Base-by-base conservation (phyloP, 192 early-diverging fungal species). In the Podila clonocystis region DNA sequence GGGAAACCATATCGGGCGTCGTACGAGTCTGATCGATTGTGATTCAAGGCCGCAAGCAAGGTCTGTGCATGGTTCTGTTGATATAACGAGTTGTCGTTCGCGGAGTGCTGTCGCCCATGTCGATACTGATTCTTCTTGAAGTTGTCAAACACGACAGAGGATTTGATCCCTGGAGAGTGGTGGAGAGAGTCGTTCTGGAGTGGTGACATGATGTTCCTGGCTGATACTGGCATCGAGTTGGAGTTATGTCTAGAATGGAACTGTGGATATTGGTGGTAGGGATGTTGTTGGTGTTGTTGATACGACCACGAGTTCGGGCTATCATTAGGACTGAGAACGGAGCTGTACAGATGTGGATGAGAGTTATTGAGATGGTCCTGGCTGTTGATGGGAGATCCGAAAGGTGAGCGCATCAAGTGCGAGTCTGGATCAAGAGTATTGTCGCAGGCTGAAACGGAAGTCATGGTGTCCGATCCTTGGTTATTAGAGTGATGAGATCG, bases 221-320 rank as follows among this genome's bases (percentile, higher is more conserved):
- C 34, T n/a, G 62, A 2, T 17, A 34, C 20, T 15, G 30, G 20
- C 2, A 63, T 15, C 3, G 62, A 33, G 33, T 24, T 30, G 33
- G 63, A 65, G 29, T 31, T 50, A 28, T 65, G 28, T 31, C 63
- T 65, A 29, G 63, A 65, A 50, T 65, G 63, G 45, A 30, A 65
- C 2, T 65, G 48, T 22, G 41, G 49, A 12, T 19, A 48, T 9
- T 65, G 63, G 3, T 41, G 62, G 26, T 50, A 26, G 13, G 36
- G 41, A 12, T 65, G 63, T 24, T 38, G 45, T 1, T 33, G 45
- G 45, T 65, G 63, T 65, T 48, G 36, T 9, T 64, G 63, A 26
- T 65, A 55, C 8, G 52, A 24, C 52, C 52, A 55, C 4, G 52
- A 55, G 9, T 22, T 22, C 5, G 52, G 52, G 24, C 50, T 52